Evolutionary conservation across 345 rosid genomes (phyloP).

Genomic region (Durio zibethinus): DNA sequence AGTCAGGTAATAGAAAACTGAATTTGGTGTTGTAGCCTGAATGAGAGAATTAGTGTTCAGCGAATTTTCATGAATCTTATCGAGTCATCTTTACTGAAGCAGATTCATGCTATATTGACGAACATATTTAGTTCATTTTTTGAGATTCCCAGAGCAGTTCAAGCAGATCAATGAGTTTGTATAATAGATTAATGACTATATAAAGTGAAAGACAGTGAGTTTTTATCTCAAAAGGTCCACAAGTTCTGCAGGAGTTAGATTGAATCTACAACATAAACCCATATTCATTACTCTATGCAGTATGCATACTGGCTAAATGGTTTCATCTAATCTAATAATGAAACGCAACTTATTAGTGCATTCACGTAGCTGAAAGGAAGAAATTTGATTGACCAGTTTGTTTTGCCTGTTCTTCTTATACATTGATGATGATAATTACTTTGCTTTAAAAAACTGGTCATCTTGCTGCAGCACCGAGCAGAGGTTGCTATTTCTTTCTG

Average conservation of each 20-base stretch:
- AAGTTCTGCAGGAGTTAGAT: neutral
- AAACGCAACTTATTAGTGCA: neutral
- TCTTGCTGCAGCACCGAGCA: neutral
- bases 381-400: neutral
- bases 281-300: neutral
- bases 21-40: neutral
- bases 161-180: neutral
- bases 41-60: neutral
- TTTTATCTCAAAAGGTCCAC: neutral
- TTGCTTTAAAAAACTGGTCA: neutral
- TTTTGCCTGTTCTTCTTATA: neutral
- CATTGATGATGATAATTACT: neutral
- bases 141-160: neutral
- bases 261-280: neutral
- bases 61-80: neutral
- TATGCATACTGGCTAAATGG: neutral
- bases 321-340: neutral
- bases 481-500: neutral
- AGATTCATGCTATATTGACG: neutral
- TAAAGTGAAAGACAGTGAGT: neutral
- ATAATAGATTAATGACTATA: neutral
- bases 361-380: neutral
- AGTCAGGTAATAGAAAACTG: neutral
- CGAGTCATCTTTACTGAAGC: neutral
- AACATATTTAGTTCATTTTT: neutral